Evolutionary conservation across 1,284 basidiomycete genomes (phyloP).

Genomic region (Sparassis latifolia): DNA sequence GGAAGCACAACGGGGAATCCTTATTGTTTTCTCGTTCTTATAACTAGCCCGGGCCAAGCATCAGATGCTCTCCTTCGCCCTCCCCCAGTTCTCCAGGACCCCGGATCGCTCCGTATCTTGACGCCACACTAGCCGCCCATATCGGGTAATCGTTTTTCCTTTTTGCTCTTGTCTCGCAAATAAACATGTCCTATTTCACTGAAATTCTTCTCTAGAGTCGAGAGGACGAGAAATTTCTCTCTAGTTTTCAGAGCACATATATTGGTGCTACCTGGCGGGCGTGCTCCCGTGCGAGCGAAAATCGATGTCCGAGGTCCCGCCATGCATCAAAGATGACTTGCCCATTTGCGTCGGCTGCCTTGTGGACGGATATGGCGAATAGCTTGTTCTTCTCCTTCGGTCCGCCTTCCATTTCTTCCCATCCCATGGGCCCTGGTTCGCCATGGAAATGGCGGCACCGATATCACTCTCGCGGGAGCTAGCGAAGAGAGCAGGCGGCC

Average conservation of each 20-base stretch:
- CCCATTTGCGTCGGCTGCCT: neutral
- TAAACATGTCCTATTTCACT: neutral
- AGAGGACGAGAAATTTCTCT: neutral
- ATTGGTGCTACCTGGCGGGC: neutral
- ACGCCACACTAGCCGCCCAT: neutral
- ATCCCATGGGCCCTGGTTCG: neutral
- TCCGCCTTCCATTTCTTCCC: neutral
- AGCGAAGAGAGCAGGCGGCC: neutral
- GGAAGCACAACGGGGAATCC: neutral
- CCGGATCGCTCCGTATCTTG: neutral
- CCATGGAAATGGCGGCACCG: neutral
- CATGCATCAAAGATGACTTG: neutral
- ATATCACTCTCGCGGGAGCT: neutral
- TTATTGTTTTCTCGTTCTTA: conserved; percentile 3
- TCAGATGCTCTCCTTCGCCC: neutral
- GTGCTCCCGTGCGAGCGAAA: neutral
- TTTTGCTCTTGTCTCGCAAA: neutral
- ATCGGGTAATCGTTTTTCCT: neutral
- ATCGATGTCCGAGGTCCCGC: neutral
- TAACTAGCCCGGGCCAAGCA: neutral
- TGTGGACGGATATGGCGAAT: neutral
- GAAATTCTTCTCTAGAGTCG: neutral
- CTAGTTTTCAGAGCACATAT: neutral
- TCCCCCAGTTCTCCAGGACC: neutral
- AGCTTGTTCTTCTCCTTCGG: neutral